Evolutionary conservation across 257 asterid genomes (phyloP).

Genomic region (Jaltomata sinuosa): DNA sequence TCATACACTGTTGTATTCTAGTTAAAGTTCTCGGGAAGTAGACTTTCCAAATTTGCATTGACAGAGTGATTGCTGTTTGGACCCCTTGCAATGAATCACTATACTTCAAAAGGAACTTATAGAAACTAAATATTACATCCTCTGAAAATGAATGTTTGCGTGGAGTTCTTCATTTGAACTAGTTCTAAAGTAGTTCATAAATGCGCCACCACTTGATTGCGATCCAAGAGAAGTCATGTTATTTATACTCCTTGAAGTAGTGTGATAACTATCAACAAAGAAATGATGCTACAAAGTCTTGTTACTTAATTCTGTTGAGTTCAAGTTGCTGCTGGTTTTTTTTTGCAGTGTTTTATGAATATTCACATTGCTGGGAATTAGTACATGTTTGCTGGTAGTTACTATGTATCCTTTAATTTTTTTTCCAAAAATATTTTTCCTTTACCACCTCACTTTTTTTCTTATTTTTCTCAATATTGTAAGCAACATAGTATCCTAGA

Average conservation of each 20-base stretch:
- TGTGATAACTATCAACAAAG: background rate
- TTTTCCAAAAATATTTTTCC: background rate
- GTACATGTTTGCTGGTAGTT: background rate
- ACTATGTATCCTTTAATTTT: background rate
- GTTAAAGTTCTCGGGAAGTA: background rate
- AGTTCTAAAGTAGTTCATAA: background rate
- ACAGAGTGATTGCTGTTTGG: background rate
- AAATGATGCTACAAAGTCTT: background rate
- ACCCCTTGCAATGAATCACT: background rate
- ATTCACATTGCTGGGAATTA: background rate
- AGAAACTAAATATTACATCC: background rate
- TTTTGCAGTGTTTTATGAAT: background rate
- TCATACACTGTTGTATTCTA: background rate
- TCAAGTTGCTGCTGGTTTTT: background rate
- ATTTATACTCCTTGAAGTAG: background rate
- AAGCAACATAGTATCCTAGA: background rate
- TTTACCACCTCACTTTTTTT: background rate
- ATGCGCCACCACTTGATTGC: background rate
- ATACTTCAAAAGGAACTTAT: background rate
- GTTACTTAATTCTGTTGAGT: background rate
- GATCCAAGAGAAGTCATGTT: background rate
- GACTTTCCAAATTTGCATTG: background rate
- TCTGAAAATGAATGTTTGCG: background rate
- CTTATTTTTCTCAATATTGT: background rate
- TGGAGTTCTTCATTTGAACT: background rate